Evolutionary conservation across 768 basidiomycete genomes (phyloP).

Genomic region (Dentipellis sp.): DNA sequence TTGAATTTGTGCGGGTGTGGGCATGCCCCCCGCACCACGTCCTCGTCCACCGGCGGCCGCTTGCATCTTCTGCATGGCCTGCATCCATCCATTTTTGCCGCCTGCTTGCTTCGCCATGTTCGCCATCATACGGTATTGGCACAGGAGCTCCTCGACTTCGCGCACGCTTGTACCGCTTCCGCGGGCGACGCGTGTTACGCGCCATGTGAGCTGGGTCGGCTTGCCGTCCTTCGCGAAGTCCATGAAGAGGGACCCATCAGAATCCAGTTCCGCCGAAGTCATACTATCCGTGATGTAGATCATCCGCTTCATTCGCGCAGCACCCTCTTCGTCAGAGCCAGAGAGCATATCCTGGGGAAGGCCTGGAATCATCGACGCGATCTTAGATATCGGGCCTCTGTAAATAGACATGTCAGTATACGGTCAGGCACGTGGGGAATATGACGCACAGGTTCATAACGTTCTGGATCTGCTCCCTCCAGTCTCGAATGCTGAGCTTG

Average conservation of each 20-base stretch:
- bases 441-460: constrained; percentile 91
- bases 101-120: constrained; percentile 98
- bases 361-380: constrained; percentile 98
- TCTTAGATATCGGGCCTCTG: constrained; percentile 98
- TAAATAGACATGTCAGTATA: constrained; percentile 1
- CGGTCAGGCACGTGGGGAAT: constrained; percentile 8
- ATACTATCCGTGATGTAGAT: constrained; percentile 98
- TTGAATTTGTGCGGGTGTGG: constrained; percentile 87
- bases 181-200: constrained; percentile 81
- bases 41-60: constrained; percentile 78
- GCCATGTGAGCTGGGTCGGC: constrained; percentile 80
- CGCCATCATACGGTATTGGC: constrained; percentile 98
- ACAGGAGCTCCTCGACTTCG: constrained; percentile 96
- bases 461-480: constrained; percentile 95
- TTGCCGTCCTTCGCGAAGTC: constrained; percentile 75
- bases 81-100: constrained; percentile 92
- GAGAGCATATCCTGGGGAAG: constrained; percentile 85
- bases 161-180: constrained; percentile 92
- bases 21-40: constrained; percentile 80
- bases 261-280: constrained; percentile 89
- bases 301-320: constrained; percentile 89
- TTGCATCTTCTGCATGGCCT: constrained; percentile 92
- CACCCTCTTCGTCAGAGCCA: constrained; percentile 91
- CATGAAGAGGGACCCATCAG: constrained; percentile 89
- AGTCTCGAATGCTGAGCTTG: constrained; percentile 92